These are phyloP conservation scores for Lichtheimia hyalospora DNA, from an alignment of 371 early-diverging fungal genomes.

Conservation along the genomic window DNA sequence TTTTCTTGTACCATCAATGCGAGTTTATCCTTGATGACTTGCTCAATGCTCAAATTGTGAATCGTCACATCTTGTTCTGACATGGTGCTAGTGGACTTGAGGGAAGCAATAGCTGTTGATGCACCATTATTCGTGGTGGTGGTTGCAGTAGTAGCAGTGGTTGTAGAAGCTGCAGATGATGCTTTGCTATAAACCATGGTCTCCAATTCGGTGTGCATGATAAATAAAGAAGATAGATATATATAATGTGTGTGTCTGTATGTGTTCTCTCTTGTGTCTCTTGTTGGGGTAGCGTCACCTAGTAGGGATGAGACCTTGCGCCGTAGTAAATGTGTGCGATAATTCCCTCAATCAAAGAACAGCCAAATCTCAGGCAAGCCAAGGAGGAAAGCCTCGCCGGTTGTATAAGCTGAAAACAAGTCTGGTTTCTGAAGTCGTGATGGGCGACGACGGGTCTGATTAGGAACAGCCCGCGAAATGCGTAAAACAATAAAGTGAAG, in stretches of 20 bases:
- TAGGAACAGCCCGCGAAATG: constrained; percentile 50
- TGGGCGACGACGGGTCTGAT: constrained; percentile 57
- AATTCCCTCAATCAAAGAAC: background rate
- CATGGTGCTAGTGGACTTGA: constrained; percentile 1
- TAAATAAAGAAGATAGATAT: constrained; percentile 8
- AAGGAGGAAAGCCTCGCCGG: constrained; percentile 69
- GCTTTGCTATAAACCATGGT: constrained; percentile 8
- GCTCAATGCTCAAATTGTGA: constrained; percentile 28
- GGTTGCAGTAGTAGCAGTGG: too few species aligned
- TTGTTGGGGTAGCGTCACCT: constrained; percentile 16
- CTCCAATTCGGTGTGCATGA: constrained; percentile 40
- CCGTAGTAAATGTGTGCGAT: background rate
- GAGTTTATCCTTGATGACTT: constrained; percentile 34
- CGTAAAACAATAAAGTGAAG: constrained; percentile 2
- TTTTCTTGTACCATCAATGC: constrained; percentile 40
- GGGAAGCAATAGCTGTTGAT: too few species aligned
- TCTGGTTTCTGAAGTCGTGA: constrained; percentile 71
- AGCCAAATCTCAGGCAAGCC: constrained; percentile 49
- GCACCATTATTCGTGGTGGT: too few species aligned
- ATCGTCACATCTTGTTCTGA: constrained; percentile 20
- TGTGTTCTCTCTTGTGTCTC: background rate
- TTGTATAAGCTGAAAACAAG: constrained; percentile 62
- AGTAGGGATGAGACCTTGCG: background rate
- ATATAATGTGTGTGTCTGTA: too few species aligned
- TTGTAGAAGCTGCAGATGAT: too few species aligned